phyloP scores from a whole-genome alignment of 1,284 basidiomycete genomes.

The Trametes versicolor region DNA sequence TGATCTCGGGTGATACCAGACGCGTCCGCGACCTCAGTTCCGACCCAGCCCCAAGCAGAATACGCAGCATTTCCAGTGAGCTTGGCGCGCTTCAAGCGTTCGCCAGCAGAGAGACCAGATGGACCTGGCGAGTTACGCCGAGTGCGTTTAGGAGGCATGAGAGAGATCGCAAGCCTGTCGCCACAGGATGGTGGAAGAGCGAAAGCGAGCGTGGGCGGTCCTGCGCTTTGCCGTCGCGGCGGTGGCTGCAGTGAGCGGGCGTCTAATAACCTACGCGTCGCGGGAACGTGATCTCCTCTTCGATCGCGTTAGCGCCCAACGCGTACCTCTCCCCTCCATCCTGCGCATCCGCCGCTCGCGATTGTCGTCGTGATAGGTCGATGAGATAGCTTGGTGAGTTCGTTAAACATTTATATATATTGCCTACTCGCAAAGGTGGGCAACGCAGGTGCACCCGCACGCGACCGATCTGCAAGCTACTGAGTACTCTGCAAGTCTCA shows the following conservation, averaged over 20 bases:
- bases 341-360: too few species aligned
- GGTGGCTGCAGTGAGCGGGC: constrained; percentile 31
- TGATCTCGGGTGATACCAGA: constrained; percentile 73
- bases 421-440: too few species aligned
- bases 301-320: constrained; percentile 8
- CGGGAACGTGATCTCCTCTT: constrained; percentile 31
- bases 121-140: constrained; percentile 58
- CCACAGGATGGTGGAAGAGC: constrained; percentile 8
- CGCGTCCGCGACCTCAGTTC: constrained; percentile 63
- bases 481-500: too few species aligned
- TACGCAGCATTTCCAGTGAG: constrained; percentile 55
- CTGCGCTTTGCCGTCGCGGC: constrained; percentile 23
- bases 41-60: constrained; percentile 82
- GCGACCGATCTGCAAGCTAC: too few species aligned
- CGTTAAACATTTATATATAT: too few species aligned
- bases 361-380: too few species aligned
- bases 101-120: constrained; percentile 64
- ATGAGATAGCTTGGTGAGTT: too few species aligned
- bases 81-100: constrained; percentile 67
- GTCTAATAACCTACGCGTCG: constrained; percentile 28
- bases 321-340: too few species aligned
- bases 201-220: constrained; percentile 10
- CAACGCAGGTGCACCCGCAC: too few species aligned
- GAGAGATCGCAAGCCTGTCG: neutral
- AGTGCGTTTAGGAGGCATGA: constrained; percentile 72